Evolutionary conservation across 2,329 filamentous ascomycete genomes (phyloP), one percentile per base, ranked within the genome.

Genomic region (Aspergillus tamarii): DNA sequence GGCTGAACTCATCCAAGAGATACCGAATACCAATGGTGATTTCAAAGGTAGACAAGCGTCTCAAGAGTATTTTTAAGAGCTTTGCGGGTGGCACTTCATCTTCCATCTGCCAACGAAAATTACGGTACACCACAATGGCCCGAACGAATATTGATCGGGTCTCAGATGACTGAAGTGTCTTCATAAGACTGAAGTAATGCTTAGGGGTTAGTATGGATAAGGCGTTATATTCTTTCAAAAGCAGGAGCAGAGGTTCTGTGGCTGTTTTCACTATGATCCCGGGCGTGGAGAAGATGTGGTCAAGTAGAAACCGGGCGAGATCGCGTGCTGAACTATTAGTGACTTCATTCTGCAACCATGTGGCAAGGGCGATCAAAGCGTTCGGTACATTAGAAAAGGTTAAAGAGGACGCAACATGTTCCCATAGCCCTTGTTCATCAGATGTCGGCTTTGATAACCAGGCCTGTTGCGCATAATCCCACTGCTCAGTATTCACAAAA

Each of bases 1-100:
- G 61, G 12, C 72, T 62, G 60, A 76, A 77, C 66, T 84, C 80
- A 32, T 77, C 72, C 59, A 84, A 69, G n/a, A 82, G 72, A 66
- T 77, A 80, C 28, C 67, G 65, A 67, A 83, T 67, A 63, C 73
- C 73, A 30, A 72, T 65, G 2, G 77, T 76, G 45, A 79, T 77
- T 12, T 74, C 67, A 19, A 78, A 72, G 1, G 61, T 57, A 6
- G 65, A 67, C 26, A 79, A 63, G 23, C 64, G 64, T 39, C 58
- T 60, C 56, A 80, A 39, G 11, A 80, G 65, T 12, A 60, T n/a
- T 14, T 46, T 52, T 19, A 78, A 61, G 28, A 78, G 60, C 6
- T 60, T 61, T 32, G 63, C 58, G 2, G 70, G 63, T 4, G 73
- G 73, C 6, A 54, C 65, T 26, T 61, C 60, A n/a, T 67, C 48